Evolutionary conservation across 352 stramenopile species (phyloP).

Genomic region (Phytophthora brassicae): DNA sequence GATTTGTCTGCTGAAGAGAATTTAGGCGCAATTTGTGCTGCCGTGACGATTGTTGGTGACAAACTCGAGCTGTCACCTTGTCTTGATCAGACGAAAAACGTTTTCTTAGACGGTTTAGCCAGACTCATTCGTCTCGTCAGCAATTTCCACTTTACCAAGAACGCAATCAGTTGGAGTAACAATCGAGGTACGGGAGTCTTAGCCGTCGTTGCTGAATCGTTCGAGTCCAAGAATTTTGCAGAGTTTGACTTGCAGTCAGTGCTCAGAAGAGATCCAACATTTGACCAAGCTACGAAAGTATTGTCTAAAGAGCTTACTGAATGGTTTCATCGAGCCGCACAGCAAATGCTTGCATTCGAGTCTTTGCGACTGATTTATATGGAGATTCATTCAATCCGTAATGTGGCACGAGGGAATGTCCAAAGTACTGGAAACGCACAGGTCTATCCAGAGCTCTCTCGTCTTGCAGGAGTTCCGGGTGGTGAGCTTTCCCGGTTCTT

Average conservation of each 20-base stretch:
- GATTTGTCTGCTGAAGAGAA: slow-evolving; percentile 47
- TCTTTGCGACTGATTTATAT: slow-evolving; percentile 51
- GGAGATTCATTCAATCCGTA: slow-evolving; percentile 41
- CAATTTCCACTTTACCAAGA: slow-evolving; percentile 71
- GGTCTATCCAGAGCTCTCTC: slow-evolving; percentile 20
- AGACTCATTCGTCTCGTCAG: slow-evolving; percentile 53
- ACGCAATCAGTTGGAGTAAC: slow-evolving; percentile 54
- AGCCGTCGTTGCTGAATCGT: slow-evolving; percentile 32
- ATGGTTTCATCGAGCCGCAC: slow-evolving; percentile 53
- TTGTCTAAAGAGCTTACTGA: slow-evolving; percentile 34
- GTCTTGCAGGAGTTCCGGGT: slow-evolving; percentile 38
- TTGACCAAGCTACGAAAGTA: slow-evolving; percentile 40
- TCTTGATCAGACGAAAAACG: slow-evolving; percentile 46
- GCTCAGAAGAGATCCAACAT: slow-evolving; percentile 40
- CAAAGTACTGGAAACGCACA: background rate
- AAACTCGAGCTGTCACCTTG: slow-evolving; percentile 48
- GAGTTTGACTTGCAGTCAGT: slow-evolving; percentile 57
- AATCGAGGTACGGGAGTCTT: slow-evolving; percentile 48
- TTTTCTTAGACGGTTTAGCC: slow-evolving; percentile 54
- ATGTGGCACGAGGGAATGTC: background rate
- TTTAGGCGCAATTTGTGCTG: slow-evolving; percentile 45
- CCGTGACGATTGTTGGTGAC: slow-evolving; percentile 48
- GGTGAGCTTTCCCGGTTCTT: slow-evolving; percentile 50
- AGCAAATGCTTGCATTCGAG: slow-evolving; percentile 64
- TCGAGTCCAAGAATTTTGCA: slow-evolving; percentile 24